These are phyloP conservation scores for Phialophora chinensis DNA, from an alignment of 2,329 filamentous ascomycete genomes.

Conservation along the genomic window DNA sequence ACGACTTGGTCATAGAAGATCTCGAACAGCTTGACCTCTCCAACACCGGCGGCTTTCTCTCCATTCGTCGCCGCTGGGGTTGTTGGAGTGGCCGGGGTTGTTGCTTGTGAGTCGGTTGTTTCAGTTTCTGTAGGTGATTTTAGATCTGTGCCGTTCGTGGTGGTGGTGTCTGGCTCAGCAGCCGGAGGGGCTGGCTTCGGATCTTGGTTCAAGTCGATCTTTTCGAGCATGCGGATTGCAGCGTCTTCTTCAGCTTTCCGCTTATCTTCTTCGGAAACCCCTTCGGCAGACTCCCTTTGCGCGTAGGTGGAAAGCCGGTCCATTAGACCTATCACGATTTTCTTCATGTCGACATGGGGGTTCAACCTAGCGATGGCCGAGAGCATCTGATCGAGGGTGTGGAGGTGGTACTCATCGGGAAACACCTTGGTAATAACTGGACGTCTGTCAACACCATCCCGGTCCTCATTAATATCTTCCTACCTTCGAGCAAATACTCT, in stretches of 20 bases:
- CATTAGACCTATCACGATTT: conserved; percentile 97
- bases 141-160: conserved; percentile 45
- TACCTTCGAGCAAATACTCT: conserved; percentile 89
- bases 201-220: conserved; percentile 66
- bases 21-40: conserved; percentile 88
- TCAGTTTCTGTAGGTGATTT: conserved; percentile 39
- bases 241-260: conserved; percentile 85
- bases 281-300: conserved; percentile 75
- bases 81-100: conserved; percentile 37
- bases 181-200: conserved; percentile 41
- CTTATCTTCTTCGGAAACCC: conserved; percentile 71
- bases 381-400: conserved; percentile 93
- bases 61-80: conserved; percentile 42
- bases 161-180: conserved; percentile 35
- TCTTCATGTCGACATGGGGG: conserved; percentile 96
- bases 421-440: conserved; percentile 96
- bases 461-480: conserved; percentile 21
- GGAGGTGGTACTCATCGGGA: conserved; percentile 96
- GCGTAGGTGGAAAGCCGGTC: conserved; percentile 93
- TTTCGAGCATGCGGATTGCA: conserved; percentile 76
- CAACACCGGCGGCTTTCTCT: conserved; percentile 46
- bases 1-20: conserved; percentile 97
- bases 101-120: conserved; percentile 43
- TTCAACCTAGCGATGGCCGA: conserved; percentile 91
- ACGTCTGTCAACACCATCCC: conserved; percentile 2